Evolutionary conservation across 768 basidiomycete genomes (phyloP), one percentile per base, ranked within the genome.

Genomic region (Russula emetica): DNA sequence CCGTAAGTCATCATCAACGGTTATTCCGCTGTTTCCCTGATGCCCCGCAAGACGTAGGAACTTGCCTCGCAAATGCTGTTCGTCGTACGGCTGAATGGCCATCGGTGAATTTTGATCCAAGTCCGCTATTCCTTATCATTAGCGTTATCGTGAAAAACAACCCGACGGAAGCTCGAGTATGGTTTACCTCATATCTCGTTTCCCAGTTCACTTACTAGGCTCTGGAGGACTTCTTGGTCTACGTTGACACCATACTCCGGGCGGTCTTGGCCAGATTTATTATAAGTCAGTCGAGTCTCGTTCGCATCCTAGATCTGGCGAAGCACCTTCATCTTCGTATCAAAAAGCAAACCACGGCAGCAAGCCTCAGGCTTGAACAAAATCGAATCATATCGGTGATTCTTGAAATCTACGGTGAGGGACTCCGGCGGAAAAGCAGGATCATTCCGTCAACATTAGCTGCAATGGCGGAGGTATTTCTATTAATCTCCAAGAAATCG

Each of bases 231-330:
- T 71, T 92, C 53, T 70, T 90, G 13, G 67, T 75, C 2, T 82
- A 80, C 67, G 69, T 80, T n/a, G 87, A 89, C 64, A 83, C 80
- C 4, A 75, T 85, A n/a, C 73, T 91, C 24, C 78, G 87, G 52
- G 78, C 79, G 2, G 73, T 78, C 16, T 69, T 88, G 55, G 76
- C 76, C 42, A 79, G 86, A 58, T 78, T 84, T 61, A 64, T 72
- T 49, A 77, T 87, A n/a, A 74, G 75, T 10, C 71, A 74, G 5
- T 66, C 71, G 28, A 77, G 76, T 56, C 70, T 89, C 26, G 75
- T 74, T 9, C 77, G 76, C 5, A 73, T 88, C 0, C 73, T 88
- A 69, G 67, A 80, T 38, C 81, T 81, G 28, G 81, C 81, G 10
- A 74, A 78, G 3, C 75, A 74, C 16, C 67, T 79, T 18, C 78